Conservation (phyloP, 495 filamentous ascomycete genomes). For the Penicillium malachiteum region DNA sequence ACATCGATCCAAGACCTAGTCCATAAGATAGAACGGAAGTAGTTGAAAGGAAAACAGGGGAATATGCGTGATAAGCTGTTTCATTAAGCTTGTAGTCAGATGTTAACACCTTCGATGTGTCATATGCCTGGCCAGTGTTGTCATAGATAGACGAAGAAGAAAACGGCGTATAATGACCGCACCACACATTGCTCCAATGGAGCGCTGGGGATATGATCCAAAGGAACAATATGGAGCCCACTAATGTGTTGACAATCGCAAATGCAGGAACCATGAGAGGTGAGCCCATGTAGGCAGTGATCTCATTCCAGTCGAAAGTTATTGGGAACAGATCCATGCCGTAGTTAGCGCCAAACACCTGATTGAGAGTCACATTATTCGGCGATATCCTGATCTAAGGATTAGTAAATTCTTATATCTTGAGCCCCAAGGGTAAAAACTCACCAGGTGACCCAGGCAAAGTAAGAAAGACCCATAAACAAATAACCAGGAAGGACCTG, state of each 20-base stretch:
- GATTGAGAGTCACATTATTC: constrained; percentile 49
- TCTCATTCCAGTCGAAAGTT: constrained; percentile 68
- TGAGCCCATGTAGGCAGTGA: constrained; percentile 63
- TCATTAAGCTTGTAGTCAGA: constrained; percentile 53
- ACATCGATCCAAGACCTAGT: constrained; percentile 60
- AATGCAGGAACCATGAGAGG: constrained; percentile 71
- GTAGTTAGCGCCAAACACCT: constrained; percentile 60
- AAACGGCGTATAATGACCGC: constrained; percentile 53
- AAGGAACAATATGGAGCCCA: constrained; percentile 55
- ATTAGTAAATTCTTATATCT: no score
- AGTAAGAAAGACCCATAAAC: constrained; percentile 46
- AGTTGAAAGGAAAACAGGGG: constrained; percentile 60
- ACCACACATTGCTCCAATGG: constrained; percentile 52
- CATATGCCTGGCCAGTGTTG: constrained; percentile 54
- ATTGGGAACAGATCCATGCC: constrained; percentile 62
- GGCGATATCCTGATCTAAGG: constrained; percentile 37
- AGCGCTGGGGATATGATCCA: constrained; percentile 53
- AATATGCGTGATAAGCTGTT: constrained; percentile 54
- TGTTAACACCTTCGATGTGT: constrained; percentile 54
- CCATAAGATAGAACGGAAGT: constrained; percentile 60
- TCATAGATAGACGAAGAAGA: constrained; percentile 57
- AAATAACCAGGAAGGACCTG: constrained; percentile 58
- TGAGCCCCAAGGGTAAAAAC: no score
- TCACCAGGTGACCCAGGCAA: constrained; percentile 46
- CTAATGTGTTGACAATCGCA: constrained; percentile 57